phyloP scores from a whole-genome alignment of 2,329 filamentous ascomycete species.

The Tricladium varicosporioides region DNA sequence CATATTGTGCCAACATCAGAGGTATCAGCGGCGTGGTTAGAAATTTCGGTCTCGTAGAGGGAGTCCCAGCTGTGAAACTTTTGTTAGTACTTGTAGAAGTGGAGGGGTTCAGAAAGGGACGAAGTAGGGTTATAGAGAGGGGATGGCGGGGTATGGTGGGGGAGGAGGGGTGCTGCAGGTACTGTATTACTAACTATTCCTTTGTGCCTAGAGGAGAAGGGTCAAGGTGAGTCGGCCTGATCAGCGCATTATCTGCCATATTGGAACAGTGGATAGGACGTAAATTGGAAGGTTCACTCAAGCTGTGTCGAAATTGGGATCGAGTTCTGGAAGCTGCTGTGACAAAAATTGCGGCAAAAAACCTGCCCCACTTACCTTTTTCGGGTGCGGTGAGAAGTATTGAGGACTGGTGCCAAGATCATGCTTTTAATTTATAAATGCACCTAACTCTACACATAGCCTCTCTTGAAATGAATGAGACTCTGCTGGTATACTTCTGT shows the following conservation, averaged over 20 bases:
- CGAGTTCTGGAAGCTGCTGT: too few relatives aligned
- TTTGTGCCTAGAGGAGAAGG: conserved; percentile 81
- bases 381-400: too few relatives aligned
- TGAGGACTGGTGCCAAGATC: too few relatives aligned
- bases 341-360: too few relatives aligned
- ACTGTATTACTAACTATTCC: conserved; percentile 83
- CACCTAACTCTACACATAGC: too few relatives aligned
- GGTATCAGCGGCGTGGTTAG: conserved; percentile 70
- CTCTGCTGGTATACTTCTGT: conserved; percentile 34
- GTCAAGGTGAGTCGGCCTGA: conserved; percentile 63
- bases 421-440: too few relatives aligned
- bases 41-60: conserved; percentile 69
- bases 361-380: too few relatives aligned
- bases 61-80: conserved; percentile 69
- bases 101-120: too few relatives aligned
- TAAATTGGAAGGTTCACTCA: too few relatives aligned
- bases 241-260: conserved; percentile 29
- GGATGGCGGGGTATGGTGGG: neutral
- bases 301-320: too few relatives aligned
- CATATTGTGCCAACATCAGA: conserved; percentile 85
- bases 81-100: neutral
- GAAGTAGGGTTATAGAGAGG: neutral
- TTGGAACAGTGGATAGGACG: neutral
- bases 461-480: neutral
- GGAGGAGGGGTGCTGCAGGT: neutral